Base-by-base conservation (phyloP, 805 yeast species). In the Cyberlindnera maclurae region DNA sequence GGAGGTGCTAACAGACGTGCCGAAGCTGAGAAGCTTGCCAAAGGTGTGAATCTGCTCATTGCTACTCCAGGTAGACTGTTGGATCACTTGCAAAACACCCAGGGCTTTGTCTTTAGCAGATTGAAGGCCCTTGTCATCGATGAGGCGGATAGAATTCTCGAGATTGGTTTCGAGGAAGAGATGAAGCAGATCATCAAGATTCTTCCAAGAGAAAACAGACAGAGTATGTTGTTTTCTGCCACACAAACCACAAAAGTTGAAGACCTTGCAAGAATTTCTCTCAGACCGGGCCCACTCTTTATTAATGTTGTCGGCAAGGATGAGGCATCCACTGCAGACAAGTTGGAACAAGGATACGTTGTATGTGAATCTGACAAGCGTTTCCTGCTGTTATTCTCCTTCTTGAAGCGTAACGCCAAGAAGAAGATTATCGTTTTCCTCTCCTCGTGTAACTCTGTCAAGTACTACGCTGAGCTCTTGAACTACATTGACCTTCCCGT, bases 171-270 rank as follows among this genome's bases (percentile, higher is more conserved):
- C 67, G 98, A 93, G 68, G 97, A 94, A 52, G 99, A 93, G 68
- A 93, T 93, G 97, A 83, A 75, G 61, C 97, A 93, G 64, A 93
- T 93, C 57, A 86, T 93, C 56, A 86, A 82, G 63, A 86, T 94
- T 46, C 69, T 93, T 55, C 98, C 98, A 33, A 82, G 77, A 44
- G 90, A 87, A 50, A 89, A 82, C 49, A 82, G 98, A 65, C 98
- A 93, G 63, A 74, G 95, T 30, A 90, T 93, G 97, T 68, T 93
- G 47, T 93, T 93, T 59, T 90, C 97, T n/a, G 99, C 99, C 34
- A 93, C 99, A 1, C 98, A 93, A 64, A 93, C 98, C 24, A 93
- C 97, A 30, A 93, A 94, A 65, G 98, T 93, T 47, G 97, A 93
- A 63, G 98, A 93, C 67, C 71, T 93, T 57, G 98, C 99, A 12